Evolutionary conservation across 2,329 filamentous ascomycete genomes (phyloP).

Genomic region (Pyrenochaeta sp.): DNA sequence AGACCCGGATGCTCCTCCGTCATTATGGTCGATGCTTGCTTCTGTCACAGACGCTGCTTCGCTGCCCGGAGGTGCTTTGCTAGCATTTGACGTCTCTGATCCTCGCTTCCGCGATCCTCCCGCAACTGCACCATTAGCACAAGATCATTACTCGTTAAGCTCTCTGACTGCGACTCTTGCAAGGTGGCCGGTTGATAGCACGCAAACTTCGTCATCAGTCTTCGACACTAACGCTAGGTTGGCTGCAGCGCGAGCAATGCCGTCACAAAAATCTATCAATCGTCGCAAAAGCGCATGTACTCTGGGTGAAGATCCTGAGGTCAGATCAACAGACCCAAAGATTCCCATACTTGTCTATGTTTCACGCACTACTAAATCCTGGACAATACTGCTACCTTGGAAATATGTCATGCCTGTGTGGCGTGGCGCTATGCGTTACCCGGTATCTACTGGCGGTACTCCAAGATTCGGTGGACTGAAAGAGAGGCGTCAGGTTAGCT

Average conservation of each 20-base stretch:
- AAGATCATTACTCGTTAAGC: conserved; percentile 33
- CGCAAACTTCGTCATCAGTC: conserved; percentile 60
- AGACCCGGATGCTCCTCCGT: conserved; percentile 43
- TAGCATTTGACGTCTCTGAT: conserved; percentile 79
- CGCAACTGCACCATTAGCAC: conserved; percentile 53
- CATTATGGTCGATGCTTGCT: conserved; percentile 41
- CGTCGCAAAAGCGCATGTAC: conserved; percentile 71
- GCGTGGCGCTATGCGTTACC: conserved; percentile 85
- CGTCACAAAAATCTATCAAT: conserved; percentile 81
- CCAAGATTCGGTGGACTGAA: conserved; percentile 83
- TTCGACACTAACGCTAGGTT: conserved; percentile 75
- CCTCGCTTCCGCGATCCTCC: conserved; percentile 83
- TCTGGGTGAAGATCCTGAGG: conserved; percentile 69
- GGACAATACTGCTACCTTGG: conserved; percentile 90
- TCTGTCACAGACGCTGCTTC: conserved; percentile 61
- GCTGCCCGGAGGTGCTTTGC: conserved; percentile 73
- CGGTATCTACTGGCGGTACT: conserved; percentile 79
- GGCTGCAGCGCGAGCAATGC: conserved; percentile 70
- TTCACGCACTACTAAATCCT: conserved; percentile 66
- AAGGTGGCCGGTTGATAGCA: conserved; percentile 71
- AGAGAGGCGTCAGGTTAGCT: conserved; percentile 80
- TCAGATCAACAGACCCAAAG: conserved; percentile 69
- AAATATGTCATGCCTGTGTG: conserved; percentile 86
- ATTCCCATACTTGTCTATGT: conserved; percentile 80
- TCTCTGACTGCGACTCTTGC: conserved; percentile 68